Evolutionary conservation across 2,329 filamentous ascomycete genomes (phyloP).

Genomic region (Alternaria sp.): DNA sequence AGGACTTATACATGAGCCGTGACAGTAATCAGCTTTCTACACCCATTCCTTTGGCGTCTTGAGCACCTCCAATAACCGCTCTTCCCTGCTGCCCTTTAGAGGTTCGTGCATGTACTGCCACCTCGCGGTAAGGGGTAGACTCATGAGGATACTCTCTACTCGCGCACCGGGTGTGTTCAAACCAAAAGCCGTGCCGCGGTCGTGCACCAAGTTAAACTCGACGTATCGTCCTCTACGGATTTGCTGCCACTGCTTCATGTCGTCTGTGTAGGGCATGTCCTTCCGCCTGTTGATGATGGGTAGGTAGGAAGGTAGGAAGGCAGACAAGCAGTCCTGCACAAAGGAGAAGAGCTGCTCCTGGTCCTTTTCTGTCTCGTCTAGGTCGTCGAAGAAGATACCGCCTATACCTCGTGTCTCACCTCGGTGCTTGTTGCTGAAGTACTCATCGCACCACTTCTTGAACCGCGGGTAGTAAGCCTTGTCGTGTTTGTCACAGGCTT

Average conservation of each 20-base stretch:
- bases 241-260: conserved; percentile 97
- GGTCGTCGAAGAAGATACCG: conserved; percentile 98
- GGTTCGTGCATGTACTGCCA: conserved; percentile 97
- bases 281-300: conserved; percentile 89
- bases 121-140: conserved; percentile 86
- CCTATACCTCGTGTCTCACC: conserved; percentile 86
- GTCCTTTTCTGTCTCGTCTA: conserved; percentile 86
- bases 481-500: conserved; percentile 92
- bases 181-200: conserved; percentile 92
- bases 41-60: conserved; percentile 70
- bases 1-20: not conserved
- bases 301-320: conserved; percentile 89
- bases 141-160: conserved; percentile 98
- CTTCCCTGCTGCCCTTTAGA: conserved; percentile 77
- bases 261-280: conserved; percentile 86
- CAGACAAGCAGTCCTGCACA: conserved; percentile 80
- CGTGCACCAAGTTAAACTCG: conserved; percentile 97
- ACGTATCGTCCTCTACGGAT: conserved; percentile 93
- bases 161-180: conserved; percentile 89
- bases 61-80: conserved; percentile 77
- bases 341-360: conserved; percentile 91
- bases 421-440: conserved; percentile 94
- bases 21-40: conserved; percentile 16
- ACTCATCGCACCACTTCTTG: conserved; percentile 98
- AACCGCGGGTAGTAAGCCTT: conserved; percentile 90